These are phyloP conservation scores for Ustilago nuda DNA, from an alignment of 1,284 basidiomycete genomes.

Conservation along the genomic window DNA sequence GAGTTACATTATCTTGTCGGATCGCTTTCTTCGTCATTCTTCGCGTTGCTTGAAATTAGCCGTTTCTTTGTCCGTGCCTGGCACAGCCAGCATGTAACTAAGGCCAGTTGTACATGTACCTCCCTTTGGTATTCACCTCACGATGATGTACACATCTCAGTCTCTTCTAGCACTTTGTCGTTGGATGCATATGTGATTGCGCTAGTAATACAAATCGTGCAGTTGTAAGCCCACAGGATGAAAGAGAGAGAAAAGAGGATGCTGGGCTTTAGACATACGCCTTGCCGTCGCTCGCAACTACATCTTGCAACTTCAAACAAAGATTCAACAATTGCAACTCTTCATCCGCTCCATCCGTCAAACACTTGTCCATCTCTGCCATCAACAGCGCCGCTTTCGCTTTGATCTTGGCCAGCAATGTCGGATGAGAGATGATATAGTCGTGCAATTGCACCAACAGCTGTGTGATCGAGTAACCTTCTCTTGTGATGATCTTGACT, in stretches of 20 bases:
- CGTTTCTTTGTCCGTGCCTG: slow-evolving; percentile 21
- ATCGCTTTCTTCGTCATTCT: no score
- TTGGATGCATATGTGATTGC: neutral
- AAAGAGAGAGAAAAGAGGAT: neutral
- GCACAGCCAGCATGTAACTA: neutral
- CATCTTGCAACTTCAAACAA: slow-evolving; percentile 76
- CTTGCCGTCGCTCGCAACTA: slow-evolving; percentile 42
- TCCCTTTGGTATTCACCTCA: no score
- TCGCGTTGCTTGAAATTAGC: slow-evolving; percentile 14
- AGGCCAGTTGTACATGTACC: neutral
- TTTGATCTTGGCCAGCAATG: slow-evolving; percentile 84
- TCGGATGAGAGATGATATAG: slow-evolving; percentile 83
- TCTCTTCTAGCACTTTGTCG: neutral
- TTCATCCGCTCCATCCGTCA: slow-evolving; percentile 98
- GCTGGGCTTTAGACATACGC: slow-evolving; percentile 29
- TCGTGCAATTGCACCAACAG: slow-evolving; percentile 94
- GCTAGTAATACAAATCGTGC: slow-evolving; percentile 26
- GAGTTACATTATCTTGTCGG: no score
- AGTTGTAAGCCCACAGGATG: neutral
- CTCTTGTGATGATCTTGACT: slow-evolving; percentile 81
- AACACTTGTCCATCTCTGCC: slow-evolving; percentile 93
- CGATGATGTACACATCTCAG: no score
- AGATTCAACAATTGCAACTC: slow-evolving; percentile 93
- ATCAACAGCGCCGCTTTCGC: slow-evolving; percentile 84
- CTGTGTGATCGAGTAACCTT: slow-evolving; percentile 93